These are phyloP conservation scores for Penicillium sp. DNA, from an alignment of 2,329 filamentous ascomycete genomes.

Conservation along the genomic window DNA sequence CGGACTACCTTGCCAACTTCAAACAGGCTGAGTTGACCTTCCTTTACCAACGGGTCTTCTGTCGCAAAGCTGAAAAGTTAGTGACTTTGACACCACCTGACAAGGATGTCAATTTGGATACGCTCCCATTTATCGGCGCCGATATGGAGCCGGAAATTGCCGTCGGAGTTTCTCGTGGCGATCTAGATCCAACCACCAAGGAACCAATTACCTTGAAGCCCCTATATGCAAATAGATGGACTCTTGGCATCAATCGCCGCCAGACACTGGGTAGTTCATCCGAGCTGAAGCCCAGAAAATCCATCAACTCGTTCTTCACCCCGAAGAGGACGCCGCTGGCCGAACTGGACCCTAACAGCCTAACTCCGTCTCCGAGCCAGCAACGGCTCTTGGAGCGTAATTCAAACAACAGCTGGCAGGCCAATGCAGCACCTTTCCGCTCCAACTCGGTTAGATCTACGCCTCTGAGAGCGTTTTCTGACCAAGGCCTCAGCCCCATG, in stretches of 20 bases:
- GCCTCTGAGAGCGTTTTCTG: slow-evolving; percentile 38
- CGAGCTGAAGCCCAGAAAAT: slow-evolving; percentile 59
- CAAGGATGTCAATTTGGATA: slow-evolving; percentile 61
- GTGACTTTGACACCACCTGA: slow-evolving; percentile 73
- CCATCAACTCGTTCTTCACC: slow-evolving; percentile 67
- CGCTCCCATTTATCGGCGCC: slow-evolving; percentile 79
- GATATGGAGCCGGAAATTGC: slow-evolving; percentile 69
- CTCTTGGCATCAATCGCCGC: slow-evolving; percentile 38
- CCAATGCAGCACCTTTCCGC: slow-evolving; percentile 49
- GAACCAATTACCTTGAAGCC: slow-evolving; percentile 52
- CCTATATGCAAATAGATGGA: slow-evolving; percentile 32
- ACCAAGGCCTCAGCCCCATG: slow-evolving; percentile 42
- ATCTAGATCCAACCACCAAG: slow-evolving; percentile 89
- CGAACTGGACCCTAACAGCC: slow-evolving; percentile 66
- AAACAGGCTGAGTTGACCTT: slow-evolving; percentile 89
- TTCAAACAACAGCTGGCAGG: slow-evolving; percentile 55
- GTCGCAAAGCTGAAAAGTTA: slow-evolving; percentile 67
- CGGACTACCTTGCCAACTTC: slow-evolving; percentile 78
- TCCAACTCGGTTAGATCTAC: slow-evolving; percentile 36
- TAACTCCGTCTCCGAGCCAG: slow-evolving; percentile 66
- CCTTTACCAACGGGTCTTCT: slow-evolving; percentile 91
- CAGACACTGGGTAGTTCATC: slow-evolving; percentile 46
- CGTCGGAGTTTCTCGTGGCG: slow-evolving; percentile 71
- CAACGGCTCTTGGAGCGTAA: slow-evolving; percentile 58
- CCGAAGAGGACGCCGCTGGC: slow-evolving; percentile 62